phyloP scores from a whole-genome alignment of 352 stramenopile species.

The Phytopythium cucurbitacearum region DNA sequence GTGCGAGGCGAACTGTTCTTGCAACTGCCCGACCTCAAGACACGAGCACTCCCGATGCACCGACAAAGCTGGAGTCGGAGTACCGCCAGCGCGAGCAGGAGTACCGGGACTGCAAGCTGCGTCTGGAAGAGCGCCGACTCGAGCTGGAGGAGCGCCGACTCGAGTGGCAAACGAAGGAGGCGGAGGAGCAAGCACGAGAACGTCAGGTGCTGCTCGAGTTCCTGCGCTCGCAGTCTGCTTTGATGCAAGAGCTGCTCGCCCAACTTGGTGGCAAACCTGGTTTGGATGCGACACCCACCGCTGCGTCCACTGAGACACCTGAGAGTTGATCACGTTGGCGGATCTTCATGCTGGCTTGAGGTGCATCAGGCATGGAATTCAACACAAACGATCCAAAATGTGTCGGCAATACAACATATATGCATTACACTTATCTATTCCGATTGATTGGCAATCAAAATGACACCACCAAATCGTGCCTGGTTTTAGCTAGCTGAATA shows the following conservation, averaged over 20 bases:
- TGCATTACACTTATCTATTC: too few species aligned
- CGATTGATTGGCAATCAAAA: too few species aligned
- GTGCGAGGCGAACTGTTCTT: conserved; percentile 7
- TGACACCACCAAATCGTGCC: too few species aligned
- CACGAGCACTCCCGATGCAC: conserved; percentile 7
- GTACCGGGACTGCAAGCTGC: conserved; percentile 27
- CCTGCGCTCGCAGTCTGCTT: conserved; percentile 23
- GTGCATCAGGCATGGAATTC: too few species aligned
- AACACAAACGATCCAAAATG: too few species aligned
- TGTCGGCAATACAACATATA: too few species aligned
- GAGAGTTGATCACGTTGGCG: too few species aligned
- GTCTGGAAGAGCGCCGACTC: conserved; percentile 25
- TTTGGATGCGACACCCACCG: background rate
- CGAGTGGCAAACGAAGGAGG: conserved; percentile 28
- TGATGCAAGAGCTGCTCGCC: conserved; percentile 27
- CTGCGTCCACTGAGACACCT: background rate
- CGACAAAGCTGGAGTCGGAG: conserved; percentile 10
- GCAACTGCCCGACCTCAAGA: conserved; percentile 1
- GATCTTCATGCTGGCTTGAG: too few species aligned
- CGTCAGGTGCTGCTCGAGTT: conserved; percentile 32
- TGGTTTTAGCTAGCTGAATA: too few species aligned
- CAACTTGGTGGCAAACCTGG: conserved; percentile 11
- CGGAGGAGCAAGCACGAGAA: conserved; percentile 20
- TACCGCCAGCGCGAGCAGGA: background rate
- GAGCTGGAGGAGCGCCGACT: conserved; percentile 29